phyloP scores from a whole-genome alignment of 2,329 filamentous ascomycete species.

The Sporothrix brasiliensis region DNA sequence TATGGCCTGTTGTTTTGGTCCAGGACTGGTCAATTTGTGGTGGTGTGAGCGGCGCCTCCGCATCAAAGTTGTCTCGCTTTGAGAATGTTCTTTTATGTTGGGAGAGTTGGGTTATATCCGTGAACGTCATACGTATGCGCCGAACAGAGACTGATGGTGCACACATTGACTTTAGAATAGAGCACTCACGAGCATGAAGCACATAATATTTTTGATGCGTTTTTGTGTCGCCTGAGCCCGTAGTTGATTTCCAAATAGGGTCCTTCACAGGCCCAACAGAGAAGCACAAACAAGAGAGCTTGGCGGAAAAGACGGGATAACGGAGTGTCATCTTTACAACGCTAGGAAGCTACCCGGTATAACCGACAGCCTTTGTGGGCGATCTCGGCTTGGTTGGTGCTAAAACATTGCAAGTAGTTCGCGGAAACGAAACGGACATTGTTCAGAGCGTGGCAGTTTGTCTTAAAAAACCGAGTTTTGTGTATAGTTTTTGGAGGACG shows the following conservation, averaged over 20 bases:
- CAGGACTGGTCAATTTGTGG: neutral
- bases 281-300: neutral
- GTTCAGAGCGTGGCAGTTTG: too few species aligned
- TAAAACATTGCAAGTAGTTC: neutral
- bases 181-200: neutral
- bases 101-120: too few species aligned
- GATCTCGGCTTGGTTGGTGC: too few species aligned
- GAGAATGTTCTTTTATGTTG: too few species aligned
- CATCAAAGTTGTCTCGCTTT: too few species aligned
- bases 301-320: neutral
- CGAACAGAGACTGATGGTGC: neutral
- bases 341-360: neutral
- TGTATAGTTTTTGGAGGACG: too few species aligned
- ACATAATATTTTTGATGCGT: neutral
- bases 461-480: too few species aligned
- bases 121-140: neutral
- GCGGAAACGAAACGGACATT: neutral
- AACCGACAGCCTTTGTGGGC: neutral
- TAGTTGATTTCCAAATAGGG: neutral
- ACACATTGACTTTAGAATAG: neutral
- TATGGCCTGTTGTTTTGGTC: conserved; percentile 20
- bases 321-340: neutral
- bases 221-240: neutral
- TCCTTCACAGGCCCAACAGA: neutral
- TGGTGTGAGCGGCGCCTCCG: neutral